Evolutionary conservation across 495 filamentous ascomycete genomes (phyloP).

Genomic region (Tuber umbilicatum): DNA sequence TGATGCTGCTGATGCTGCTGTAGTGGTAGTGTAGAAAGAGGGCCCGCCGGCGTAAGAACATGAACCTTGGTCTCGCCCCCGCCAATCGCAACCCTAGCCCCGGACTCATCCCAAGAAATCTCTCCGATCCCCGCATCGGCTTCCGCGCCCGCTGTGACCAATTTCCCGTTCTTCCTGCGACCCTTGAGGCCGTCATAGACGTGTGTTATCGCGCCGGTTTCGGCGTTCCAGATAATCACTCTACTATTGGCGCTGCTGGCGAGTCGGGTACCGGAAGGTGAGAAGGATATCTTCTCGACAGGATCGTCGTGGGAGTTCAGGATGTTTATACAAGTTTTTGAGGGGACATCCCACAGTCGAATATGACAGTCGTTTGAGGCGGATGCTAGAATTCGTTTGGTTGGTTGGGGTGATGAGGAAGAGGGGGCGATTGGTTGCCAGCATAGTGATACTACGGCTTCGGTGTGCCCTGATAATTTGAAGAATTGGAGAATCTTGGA

Average conservation of each 20-base stretch:
- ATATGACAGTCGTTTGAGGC: slow-evolving; percentile 37
- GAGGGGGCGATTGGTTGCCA: slow-evolving; percentile 31
- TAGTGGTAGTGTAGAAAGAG: background rate
- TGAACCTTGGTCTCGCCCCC: slow-evolving; percentile 37
- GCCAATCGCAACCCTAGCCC: slow-evolving; percentile 34
- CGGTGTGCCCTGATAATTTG: slow-evolving; percentile 26
- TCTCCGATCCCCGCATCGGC: slow-evolving; percentile 28
- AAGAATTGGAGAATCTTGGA: slow-evolving; percentile 19
- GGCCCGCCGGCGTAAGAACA: slow-evolving; percentile 7
- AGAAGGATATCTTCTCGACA: slow-evolving; percentile 39
- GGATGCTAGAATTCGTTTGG: slow-evolving; percentile 33
- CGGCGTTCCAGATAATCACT: slow-evolving; percentile 33
- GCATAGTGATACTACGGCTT: slow-evolving; percentile 25
- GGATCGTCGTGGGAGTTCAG: slow-evolving; percentile 31
- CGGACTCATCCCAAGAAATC: slow-evolving; percentile 38
- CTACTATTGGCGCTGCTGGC: slow-evolving; percentile 36
- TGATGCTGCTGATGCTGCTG: background rate
- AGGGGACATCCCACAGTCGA: slow-evolving; percentile 36
- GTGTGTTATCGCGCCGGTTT: slow-evolving; percentile 35
- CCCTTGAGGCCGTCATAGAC: slow-evolving; percentile 37
- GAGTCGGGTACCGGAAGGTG: slow-evolving; percentile 34
- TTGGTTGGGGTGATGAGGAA: slow-evolving; percentile 9
- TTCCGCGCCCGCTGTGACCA: slow-evolving; percentile 1
- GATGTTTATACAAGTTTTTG: slow-evolving; percentile 25
- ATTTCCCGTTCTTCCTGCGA: slow-evolving; percentile 32